Conservation (phyloP, 2,329 filamentous ascomycete genomes). For the Venturia carpophila region DNA sequence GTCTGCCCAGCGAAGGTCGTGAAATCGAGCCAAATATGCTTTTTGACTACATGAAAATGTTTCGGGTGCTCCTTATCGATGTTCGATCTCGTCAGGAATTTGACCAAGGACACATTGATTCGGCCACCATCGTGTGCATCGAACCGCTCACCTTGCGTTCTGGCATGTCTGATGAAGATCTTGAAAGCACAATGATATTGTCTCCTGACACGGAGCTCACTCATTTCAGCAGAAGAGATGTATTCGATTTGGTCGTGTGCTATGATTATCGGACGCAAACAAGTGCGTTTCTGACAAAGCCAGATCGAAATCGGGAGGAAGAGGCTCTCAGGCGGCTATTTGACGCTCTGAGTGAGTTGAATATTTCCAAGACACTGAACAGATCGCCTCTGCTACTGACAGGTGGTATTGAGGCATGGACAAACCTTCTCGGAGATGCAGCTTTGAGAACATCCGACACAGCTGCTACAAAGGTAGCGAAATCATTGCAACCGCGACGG, state of each 20-base stretch:
- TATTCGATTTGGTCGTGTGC: slow-evolving; percentile 82
- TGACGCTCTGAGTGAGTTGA: slow-evolving; percentile 76
- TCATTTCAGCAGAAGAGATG: slow-evolving; percentile 62
- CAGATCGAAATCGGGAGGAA: slow-evolving; percentile 29
- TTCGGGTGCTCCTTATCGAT: slow-evolving; percentile 72
- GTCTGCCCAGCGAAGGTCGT: slow-evolving; percentile 45
- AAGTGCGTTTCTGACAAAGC: slow-evolving; percentile 47
- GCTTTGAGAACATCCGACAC: slow-evolving; percentile 54
- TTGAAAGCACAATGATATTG: slow-evolving; percentile 61
- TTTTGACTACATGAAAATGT: slow-evolving; percentile 59
- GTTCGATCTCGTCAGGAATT: slow-evolving; percentile 72
- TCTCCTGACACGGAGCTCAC: slow-evolving; percentile 66
- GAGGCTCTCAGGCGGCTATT: slow-evolving; percentile 62
- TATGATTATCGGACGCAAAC: slow-evolving; percentile 67
- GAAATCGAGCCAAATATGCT: slow-evolving; percentile 64
- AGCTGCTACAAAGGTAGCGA: slow-evolving; percentile 21
- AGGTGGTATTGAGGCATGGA: slow-evolving; percentile 82
- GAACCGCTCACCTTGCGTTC: slow-evolving; percentile 71
- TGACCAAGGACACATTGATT: slow-evolving; percentile 82
- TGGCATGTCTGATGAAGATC: slow-evolving; percentile 56
- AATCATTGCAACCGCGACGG: slow-evolving; percentile 42
- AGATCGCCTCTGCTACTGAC: slow-evolving; percentile 67
- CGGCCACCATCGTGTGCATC: slow-evolving; percentile 77
- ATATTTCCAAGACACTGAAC: slow-evolving; percentile 66
- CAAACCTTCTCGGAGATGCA: slow-evolving; percentile 66